Conservation (phyloP, 2,329 filamentous ascomycete species). For the Hypomyces perniciosus region DNA sequence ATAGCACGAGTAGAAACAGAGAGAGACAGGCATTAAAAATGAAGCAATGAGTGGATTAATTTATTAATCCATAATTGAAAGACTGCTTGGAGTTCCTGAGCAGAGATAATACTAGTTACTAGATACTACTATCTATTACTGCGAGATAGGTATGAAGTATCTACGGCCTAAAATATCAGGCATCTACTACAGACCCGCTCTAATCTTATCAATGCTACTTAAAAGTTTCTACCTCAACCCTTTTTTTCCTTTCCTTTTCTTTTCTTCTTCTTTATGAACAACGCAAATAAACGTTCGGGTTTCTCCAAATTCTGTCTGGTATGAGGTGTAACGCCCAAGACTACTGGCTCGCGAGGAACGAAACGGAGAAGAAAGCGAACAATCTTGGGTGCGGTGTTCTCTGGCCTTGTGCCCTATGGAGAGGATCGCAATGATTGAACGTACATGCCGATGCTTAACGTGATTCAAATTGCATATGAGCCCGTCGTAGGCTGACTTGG, state of each 20-base stretch:
- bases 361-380: slow-evolving; percentile 50
- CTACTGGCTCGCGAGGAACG: slow-evolving; percentile 39
- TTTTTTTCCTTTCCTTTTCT: slow-evolving; percentile 21
- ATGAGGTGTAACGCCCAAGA: slow-evolving; percentile 48
- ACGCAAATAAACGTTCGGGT: slow-evolving; percentile 42
- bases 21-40: no score
- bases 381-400: slow-evolving; percentile 56
- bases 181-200: slow-evolving; percentile 4
- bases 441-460: slow-evolving; percentile 34
- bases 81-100: no score
- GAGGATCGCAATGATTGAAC: slow-evolving; percentile 56
- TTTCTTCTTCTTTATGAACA: slow-evolving; percentile 36
- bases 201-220: slow-evolving; percentile 6
- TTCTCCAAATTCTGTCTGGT: slow-evolving; percentile 33
- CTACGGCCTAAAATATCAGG: background rate
- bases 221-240: slow-evolving; percentile 11
- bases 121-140: no score
- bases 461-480: background rate
- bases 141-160: background rate
- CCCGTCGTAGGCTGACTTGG: background rate
- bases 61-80: no score
- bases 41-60: no score
- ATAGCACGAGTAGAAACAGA: no score
- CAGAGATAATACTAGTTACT: no score
- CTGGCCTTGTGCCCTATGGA: slow-evolving; percentile 38